phyloP scores from a whole-genome alignment of 768 basidiomycete genomes.

The Arthromyces matolae region DNA sequence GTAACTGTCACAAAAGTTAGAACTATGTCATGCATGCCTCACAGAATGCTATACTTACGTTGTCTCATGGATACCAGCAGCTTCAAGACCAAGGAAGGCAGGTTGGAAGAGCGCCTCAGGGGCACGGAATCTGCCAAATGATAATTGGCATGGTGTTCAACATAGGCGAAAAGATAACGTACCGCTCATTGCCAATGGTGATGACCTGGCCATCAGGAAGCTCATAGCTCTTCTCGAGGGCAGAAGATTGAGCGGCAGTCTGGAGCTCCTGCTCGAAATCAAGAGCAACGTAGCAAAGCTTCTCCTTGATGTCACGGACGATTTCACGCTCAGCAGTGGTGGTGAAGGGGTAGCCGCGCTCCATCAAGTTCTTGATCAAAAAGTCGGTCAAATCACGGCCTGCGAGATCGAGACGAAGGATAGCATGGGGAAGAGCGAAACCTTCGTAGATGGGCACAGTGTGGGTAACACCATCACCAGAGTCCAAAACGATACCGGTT shows the following conservation, averaged over 20 bases:
- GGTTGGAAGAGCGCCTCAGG: slow-evolving; percentile 96
- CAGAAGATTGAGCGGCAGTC: slow-evolving; percentile 84
- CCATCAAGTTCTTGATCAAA: slow-evolving; percentile 80
- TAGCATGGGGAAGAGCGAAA: slow-evolving; percentile 90
- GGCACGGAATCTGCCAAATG: slow-evolving; percentile 72
- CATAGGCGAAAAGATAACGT: slow-evolving; percentile 54
- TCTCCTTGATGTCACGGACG: slow-evolving; percentile 96
- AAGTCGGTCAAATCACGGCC: slow-evolving; percentile 89
- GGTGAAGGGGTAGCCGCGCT: slow-evolving; percentile 92
- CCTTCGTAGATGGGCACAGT: slow-evolving; percentile 96
- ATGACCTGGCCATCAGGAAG: slow-evolving; percentile 92
- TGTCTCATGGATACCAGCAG: slow-evolving; percentile 90
- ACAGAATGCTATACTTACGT: slow-evolving; percentile 41
- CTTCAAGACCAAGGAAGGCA: slow-evolving; percentile 83
- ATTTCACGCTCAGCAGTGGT: slow-evolving; percentile 93
- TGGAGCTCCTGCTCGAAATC: slow-evolving; percentile 94
- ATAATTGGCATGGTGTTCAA: slow-evolving; percentile 47
- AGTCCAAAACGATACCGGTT: slow-evolving; percentile 92
- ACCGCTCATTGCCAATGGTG: slow-evolving; percentile 91
- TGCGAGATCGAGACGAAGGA: slow-evolving; percentile 87
- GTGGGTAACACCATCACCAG: slow-evolving; percentile 95
- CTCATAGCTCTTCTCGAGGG: slow-evolving; percentile 91
- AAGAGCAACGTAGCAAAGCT: slow-evolving; percentile 91
- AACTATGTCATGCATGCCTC: slow-evolving; percentile 2
- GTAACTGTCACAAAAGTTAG: slow-evolving; percentile 42